Evolutionary conservation across 441 rosid species (phyloP).

Genomic region (Gossypium aridum): DNA sequence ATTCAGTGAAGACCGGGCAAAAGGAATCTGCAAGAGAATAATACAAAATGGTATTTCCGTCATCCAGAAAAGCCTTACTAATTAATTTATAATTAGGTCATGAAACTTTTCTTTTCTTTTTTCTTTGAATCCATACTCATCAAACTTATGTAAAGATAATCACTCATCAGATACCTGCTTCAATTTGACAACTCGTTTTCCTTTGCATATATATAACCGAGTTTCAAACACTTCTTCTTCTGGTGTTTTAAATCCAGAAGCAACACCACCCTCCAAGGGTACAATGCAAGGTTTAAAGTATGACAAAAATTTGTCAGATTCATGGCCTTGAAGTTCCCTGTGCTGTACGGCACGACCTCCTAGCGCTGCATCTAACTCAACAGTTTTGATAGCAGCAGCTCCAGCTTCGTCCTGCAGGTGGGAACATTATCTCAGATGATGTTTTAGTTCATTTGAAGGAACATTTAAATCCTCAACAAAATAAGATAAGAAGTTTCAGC

Average conservation of each 20-base stretch:
- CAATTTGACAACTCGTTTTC: conserved; percentile 82
- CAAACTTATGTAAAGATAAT: not conserved
- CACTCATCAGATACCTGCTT: conserved; percentile 67
- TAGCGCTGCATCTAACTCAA: conserved; percentile 87
- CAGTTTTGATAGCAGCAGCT: conserved; percentile 93
- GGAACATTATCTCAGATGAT: not conserved
- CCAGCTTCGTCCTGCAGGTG: conserved; percentile 83
- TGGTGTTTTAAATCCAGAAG: conserved; percentile 78
- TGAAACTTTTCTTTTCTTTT: not conserved
- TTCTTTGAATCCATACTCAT: not conserved
- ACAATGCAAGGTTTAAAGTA: conserved; percentile 95
- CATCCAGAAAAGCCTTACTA: conserved; percentile 13
- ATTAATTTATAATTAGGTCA: conserved; percentile 10
- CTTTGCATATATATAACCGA: conserved; percentile 76
- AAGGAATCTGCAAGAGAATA: conserved; percentile 65
- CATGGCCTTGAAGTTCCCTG: conserved; percentile 94
- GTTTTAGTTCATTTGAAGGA: conserved; percentile 3
- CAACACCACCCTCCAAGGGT: conserved; percentile 95
- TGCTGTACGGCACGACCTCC: conserved; percentile 99
- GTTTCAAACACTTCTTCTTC: conserved; percentile 89
- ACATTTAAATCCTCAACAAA: not conserved
- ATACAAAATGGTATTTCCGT: conserved; percentile 12
- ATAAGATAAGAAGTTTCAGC: not conserved
- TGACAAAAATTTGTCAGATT: conserved; percentile 91
- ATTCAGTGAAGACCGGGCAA: conserved; percentile 87